phyloP scores from a whole-genome alignment of 768 basidiomycete genomes.

The Clitopilus hobsonii region DNA sequence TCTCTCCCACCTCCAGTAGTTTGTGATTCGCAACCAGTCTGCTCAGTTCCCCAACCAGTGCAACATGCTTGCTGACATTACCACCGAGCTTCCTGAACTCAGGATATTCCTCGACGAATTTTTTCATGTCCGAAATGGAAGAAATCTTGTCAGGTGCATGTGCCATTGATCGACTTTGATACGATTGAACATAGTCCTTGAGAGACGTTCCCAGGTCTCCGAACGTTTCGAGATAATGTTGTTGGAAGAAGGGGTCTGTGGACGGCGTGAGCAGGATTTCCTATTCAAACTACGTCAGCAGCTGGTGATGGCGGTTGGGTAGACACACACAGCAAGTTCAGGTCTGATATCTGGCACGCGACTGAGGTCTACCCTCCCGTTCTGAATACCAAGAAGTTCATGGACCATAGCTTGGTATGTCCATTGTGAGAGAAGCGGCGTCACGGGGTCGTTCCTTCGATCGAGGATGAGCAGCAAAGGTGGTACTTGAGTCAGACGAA shows the following conservation, averaged over 20 bases:
- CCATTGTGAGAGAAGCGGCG: constrained; percentile 95
- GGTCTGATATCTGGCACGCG: constrained; percentile 81
- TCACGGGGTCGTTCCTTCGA: constrained; percentile 94
- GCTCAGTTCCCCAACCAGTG: constrained; percentile 93
- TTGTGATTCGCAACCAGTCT: constrained; percentile 83
- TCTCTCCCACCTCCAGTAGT: constrained; percentile 85
- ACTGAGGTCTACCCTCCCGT: constrained; percentile 85
- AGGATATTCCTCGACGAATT: constrained; percentile 96
- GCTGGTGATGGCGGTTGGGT: constrained; percentile 1
- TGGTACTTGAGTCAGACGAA: constrained; percentile 81
- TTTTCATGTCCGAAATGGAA: constrained; percentile 96
- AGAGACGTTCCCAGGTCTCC: constrained; percentile 93
- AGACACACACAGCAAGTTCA: constrained; percentile 68
- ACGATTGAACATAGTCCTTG: constrained; percentile 90
- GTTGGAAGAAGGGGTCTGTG: constrained; percentile 92
- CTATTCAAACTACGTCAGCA: constrained; percentile 34
- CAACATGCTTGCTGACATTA: constrained; percentile 98
- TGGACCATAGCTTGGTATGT: constrained; percentile 99
- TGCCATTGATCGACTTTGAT: constrained; percentile 78
- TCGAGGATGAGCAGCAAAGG: constrained; percentile 92
- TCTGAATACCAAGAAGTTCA: constrained; percentile 88
- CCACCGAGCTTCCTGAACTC: constrained; percentile 95
- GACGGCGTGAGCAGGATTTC: constrained; percentile 91
- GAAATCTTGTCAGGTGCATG: constrained; percentile 80
- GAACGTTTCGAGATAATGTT: constrained; percentile 88